A percentile compares a stretch with the other conserved stretches of the same genome.
Evolutionary conservation across 2,329 filamentous ascomycete species (phyloP).

Genomic region (Erysiphe pulchra): DNA sequence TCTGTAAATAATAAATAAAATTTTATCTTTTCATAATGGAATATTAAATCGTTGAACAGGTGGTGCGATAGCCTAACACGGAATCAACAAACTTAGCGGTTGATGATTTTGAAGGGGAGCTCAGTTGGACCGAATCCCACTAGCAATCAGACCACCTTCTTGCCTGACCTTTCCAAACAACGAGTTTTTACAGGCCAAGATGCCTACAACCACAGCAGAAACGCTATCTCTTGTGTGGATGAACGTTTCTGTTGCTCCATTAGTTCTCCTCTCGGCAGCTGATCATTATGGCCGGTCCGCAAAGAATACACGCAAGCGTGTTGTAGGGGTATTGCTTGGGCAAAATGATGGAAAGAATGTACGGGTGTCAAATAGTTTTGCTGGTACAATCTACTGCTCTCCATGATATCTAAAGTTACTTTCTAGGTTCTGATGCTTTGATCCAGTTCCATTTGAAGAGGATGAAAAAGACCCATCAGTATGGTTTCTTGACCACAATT

Average conservation of each 20-base stretch:
- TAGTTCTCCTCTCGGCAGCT: slow-evolving; percentile 91
- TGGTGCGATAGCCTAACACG: too few species aligned
- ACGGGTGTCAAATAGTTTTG: slow-evolving; percentile 95
- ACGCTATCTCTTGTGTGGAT: slow-evolving; percentile 82
- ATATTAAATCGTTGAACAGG: too few species aligned
- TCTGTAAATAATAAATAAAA: too few species aligned
- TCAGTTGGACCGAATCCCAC: too few species aligned
- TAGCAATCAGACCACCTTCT: too few species aligned
- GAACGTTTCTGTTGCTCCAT: slow-evolving; percentile 87
- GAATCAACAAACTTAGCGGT: too few species aligned
- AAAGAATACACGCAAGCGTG: slow-evolving; percentile 64
- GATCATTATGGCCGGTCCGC: slow-evolving; percentile 93
- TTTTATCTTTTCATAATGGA: too few species aligned
- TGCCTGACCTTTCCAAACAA: background rate
- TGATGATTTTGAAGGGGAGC: too few species aligned
- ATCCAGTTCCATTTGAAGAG: slow-evolving; percentile 82
- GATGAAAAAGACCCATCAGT: slow-evolving; percentile 96
- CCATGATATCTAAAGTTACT: background rate
- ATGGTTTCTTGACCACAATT: slow-evolving; percentile 99
- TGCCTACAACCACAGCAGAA: slow-evolving; percentile 94
- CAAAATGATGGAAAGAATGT: slow-evolving; percentile 94
- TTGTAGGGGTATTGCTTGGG: slow-evolving; percentile 81
- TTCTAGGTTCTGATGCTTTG: slow-evolving; percentile 6
- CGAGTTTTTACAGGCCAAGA: slow-evolving; percentile 20
- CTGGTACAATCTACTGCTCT: slow-evolving; percentile 32